Conservation (phyloP, 805 yeast species). For the Jamesozyma piceae region DNA sequence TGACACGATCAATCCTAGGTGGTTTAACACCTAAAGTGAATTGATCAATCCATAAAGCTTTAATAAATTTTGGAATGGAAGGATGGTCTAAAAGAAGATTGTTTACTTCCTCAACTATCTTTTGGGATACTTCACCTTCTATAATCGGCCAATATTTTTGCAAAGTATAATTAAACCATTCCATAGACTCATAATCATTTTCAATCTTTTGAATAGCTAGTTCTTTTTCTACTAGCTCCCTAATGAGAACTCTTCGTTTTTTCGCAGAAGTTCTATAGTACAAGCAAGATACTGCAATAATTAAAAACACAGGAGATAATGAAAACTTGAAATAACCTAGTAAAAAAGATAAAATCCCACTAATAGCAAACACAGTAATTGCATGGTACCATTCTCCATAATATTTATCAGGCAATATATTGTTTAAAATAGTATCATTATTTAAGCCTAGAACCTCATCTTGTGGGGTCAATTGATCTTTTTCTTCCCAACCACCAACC, state of each 20-base stretch:
- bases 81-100: slow-evolving; percentile 68
- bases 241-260: slow-evolving; percentile 57
- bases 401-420: slow-evolving; percentile 60
- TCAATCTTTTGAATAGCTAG: slow-evolving; percentile 70
- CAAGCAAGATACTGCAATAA: slow-evolving; percentile 48
- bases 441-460: slow-evolving; percentile 65
- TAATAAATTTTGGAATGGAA: slow-evolving; percentile 66
- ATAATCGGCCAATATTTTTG: slow-evolving; percentile 83
- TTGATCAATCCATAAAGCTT: slow-evolving; percentile 72
- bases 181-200: slow-evolving; percentile 83
- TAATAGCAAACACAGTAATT: slow-evolving; percentile 55
- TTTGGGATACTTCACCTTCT: slow-evolving; percentile 83
- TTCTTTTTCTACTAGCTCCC: slow-evolving; percentile 78
- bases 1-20: slow-evolving; percentile 79
- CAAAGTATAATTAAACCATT: slow-evolving; percentile 82
- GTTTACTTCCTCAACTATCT: slow-evolving; percentile 74
- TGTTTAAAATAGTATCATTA: slow-evolving; percentile 63
- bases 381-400: slow-evolving; percentile 96
- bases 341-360: slow-evolving; percentile 64
- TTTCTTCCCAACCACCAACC: slow-evolving; percentile 77
- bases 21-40: slow-evolving; percentile 92
- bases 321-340: slow-evolving; percentile 70
- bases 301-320: slow-evolving; percentile 67
- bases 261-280: slow-evolving; percentile 77
- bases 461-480: slow-evolving; percentile 49